A percentile compares a stretch with the other conserved stretches of the same genome.
Evolutionary conservation across 1,139 yeast genomes (phyloP).

Genomic region (Diutina mesorugosa): DNA sequence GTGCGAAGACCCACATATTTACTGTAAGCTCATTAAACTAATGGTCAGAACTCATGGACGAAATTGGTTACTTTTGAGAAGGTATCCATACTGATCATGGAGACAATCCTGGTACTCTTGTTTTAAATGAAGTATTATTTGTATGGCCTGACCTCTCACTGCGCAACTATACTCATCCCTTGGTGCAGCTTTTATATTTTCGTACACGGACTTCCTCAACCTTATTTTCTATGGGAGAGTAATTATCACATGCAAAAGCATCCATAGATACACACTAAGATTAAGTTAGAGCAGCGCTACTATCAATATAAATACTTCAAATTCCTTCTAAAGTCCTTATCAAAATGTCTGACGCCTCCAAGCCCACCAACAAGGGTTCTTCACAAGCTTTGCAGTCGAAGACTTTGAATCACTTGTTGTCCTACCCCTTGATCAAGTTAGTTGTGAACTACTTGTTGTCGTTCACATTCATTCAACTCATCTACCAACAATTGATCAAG

Average conservation of each 20-base stretch:
- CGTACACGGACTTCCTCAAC: not conserved
- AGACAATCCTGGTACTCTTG: too few relatives aligned
- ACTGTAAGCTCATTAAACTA: not conserved
- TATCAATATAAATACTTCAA: not conserved
- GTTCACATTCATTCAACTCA: constrained; percentile 13
- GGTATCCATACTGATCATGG: too few relatives aligned
- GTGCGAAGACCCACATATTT: not conserved
- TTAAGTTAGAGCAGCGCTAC: not conserved
- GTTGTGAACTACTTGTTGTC: constrained; percentile 14
- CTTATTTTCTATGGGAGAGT: not conserved
- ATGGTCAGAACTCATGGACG: too few relatives aligned
- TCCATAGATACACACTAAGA: not conserved
- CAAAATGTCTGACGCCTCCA: not conserved
- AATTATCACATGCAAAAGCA: not conserved
- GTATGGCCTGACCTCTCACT: not conserved
- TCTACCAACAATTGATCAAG: constrained; percentile 6
- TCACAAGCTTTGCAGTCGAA: constrained; percentile 11
- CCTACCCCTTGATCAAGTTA: constrained; percentile 18
- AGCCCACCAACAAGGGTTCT: not conserved
- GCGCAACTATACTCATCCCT: not conserved
- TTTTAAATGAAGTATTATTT: too few relatives aligned
- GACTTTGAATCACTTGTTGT: constrained; percentile 20
- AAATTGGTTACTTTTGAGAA: too few relatives aligned
- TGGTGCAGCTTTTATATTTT: not conserved
- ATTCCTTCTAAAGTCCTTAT: not conserved